A percentile compares a stretch with the other conserved stretches of the same genome.
Evolutionary conservation across 2,329 filamentous ascomycete species (phyloP).

Genomic region (Alternaria conjuncta): DNA sequence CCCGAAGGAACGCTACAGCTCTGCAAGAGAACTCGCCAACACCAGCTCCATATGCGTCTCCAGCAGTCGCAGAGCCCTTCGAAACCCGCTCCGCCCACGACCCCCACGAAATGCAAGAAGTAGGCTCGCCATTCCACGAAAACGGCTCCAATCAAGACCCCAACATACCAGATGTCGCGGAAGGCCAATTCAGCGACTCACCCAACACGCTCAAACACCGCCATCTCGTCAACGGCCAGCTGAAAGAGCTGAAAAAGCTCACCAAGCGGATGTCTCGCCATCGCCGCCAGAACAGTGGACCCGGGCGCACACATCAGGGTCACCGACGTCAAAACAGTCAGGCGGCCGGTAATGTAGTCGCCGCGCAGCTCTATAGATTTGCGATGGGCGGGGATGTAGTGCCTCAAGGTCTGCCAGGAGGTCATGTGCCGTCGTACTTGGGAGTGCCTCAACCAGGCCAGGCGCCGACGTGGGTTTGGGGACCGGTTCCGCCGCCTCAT

Average conservation of each 20-base stretch:
- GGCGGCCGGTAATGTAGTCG: not conserved
- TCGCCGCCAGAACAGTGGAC: not conserved
- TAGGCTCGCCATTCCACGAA: not conserved
- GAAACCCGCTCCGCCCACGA: not conserved
- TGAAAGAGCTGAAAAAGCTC: not conserved
- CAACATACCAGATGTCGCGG: not conserved
- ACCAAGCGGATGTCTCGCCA: not conserved
- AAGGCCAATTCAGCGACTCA: not conserved
- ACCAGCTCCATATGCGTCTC: not conserved
- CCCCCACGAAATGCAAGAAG: not conserved
- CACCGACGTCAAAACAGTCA: not conserved
- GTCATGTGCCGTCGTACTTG: not conserved
- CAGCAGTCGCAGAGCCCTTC: not conserved
- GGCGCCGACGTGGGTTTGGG: not conserved
- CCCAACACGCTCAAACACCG: not conserved
- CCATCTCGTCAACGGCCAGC: slow-evolving; percentile 2
- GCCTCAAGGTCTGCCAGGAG: not conserved
- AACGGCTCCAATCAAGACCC: not conserved
- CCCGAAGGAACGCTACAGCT: not conserved
- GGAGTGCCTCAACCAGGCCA: not conserved
- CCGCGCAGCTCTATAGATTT: accelerated
- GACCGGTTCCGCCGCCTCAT: not conserved
- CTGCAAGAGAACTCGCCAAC: not conserved
- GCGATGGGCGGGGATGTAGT: not conserved
- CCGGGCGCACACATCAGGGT: not conserved